Conservation (phyloP, 2,329 filamentous ascomycete species). For the Byssoonygena ceratinophila region DNA sequence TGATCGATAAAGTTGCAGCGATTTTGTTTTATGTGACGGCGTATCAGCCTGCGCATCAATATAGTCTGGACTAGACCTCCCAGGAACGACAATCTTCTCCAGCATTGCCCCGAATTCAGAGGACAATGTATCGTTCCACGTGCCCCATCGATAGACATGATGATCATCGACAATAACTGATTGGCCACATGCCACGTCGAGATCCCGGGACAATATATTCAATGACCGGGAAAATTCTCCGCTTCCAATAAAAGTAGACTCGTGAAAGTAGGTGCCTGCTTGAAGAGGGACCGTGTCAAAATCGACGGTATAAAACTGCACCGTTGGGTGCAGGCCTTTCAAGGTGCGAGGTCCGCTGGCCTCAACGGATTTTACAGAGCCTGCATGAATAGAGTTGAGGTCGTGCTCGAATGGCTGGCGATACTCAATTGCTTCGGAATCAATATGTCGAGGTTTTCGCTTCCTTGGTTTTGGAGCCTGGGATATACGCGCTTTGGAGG, state of each 20-base stretch:
- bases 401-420: conserved; percentile 31
- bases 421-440: conserved; percentile 38
- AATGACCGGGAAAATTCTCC: conserved; percentile 43
- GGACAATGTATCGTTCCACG: conserved; percentile 48
- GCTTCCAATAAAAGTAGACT: conserved; percentile 48
- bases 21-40: conserved; percentile 10
- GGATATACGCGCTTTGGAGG: conserved; percentile 5
- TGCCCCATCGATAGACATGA: conserved; percentile 37
- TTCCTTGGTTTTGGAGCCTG: conserved; percentile 24
- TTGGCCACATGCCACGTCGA: conserved; percentile 36
- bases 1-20: conserved; percentile 28
- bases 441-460: conserved; percentile 35
- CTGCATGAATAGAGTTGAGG: conserved; percentile 13
- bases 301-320: conserved; percentile 41
- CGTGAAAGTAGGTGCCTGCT: conserved; percentile 46
- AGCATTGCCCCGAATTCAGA: conserved; percentile 35
- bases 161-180: conserved; percentile 30
- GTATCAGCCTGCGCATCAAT: conserved; percentile 3
- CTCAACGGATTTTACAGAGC: conserved; percentile 7
- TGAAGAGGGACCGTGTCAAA: conserved; percentile 45
- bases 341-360: not conserved
- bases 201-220: conserved; percentile 29
- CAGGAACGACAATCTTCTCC: conserved; percentile 11
- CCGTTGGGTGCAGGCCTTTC: conserved; percentile 40
- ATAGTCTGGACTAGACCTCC: conserved; percentile 15